A percentile compares a stretch with the other conserved stretches of the same genome.
Conservation (phyloP, 352 stramenopile genomes). For the Phytophthora pinifolia region DNA sequence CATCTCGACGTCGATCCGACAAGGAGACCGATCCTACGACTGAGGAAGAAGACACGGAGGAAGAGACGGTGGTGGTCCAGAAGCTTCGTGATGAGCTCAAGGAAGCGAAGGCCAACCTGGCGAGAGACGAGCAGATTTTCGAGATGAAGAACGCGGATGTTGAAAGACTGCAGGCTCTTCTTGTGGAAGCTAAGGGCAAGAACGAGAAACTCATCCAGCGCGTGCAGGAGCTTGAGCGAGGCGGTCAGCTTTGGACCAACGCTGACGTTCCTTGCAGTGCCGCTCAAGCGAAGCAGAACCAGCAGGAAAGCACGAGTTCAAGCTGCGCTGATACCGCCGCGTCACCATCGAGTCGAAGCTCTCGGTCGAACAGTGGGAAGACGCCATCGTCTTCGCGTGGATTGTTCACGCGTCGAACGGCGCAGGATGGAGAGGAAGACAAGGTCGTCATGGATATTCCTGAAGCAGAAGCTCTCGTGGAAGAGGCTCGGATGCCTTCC, state of each 20-base stretch:
- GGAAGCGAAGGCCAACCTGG: constrained; percentile 62
- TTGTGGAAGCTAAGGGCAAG: constrained; percentile 66
- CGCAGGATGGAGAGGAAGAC: constrained; percentile 55
- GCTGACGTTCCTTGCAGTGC: not conserved
- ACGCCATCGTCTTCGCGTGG: constrained; percentile 49
- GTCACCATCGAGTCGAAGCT: constrained; percentile 8
- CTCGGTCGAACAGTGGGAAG: constrained; percentile 25
- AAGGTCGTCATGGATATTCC: constrained; percentile 59
- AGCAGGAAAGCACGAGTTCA: constrained; percentile 10
- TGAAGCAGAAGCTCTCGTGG: constrained; percentile 36
- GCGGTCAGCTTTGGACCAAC: constrained; percentile 72
- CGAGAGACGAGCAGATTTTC: constrained; percentile 82
- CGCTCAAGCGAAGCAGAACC: constrained; percentile 2
- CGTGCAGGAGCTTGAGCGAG: constrained; percentile 68
- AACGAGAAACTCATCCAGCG: constrained; percentile 73
- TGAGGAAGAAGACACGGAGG: constrained; percentile 10
- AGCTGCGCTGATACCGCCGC: constrained; percentile 17
- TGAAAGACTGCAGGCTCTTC: constrained; percentile 52
- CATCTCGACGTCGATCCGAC: constrained; percentile 1
- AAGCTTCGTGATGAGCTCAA: constrained; percentile 60
- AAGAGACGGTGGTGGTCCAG: constrained; percentile 28
- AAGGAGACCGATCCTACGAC: constrained; percentile 17
- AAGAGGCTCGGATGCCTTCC: constrained; percentile 4
- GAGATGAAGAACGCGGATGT: constrained; percentile 85
- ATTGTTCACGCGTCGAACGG: constrained; percentile 53